Evolutionary conservation across 805 yeast species (phyloP), one percentile per base, ranked within the genome.

Genomic region (Candida endomychidarum): DNA sequence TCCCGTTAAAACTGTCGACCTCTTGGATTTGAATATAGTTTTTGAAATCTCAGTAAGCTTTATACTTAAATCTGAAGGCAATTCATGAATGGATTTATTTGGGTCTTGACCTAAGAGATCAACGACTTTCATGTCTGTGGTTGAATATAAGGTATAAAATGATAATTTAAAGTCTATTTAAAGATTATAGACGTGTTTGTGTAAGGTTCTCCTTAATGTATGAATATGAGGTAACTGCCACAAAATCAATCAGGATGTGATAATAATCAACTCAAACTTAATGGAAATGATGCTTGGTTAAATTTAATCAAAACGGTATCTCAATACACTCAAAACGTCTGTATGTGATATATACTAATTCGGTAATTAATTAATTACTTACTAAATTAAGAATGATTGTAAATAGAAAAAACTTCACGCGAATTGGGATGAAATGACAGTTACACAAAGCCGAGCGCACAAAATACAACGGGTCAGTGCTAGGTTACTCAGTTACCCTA

Each of bases 1-100:
- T 6, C 99, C 98, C 0, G 96, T 89, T 40, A 90, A 67, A 3
- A 86, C 72, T 15, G 84, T 71, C n/a, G 81, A 65, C 51, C 74
- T 79, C 39, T 74, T 77, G 21, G 90, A 71, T 49, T 82, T 70
- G 45, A 60, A 60, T 1, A 80, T 63, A 26, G 52, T 37, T 49
- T 66, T 68, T 38, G 70, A 62, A 16, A 77, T 67, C 38, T 62
- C 63, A 40, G 60, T 62, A 28, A 70, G 51, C 30, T 57, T 56
- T 21, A 69, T 67, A 26, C 61, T 45, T 14, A 54, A 48, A n/a
- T 60, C 68, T 7, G 58, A 45, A 4, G 61, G 55, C 22, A 57
- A 33, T n/a, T 42, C 38, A 37, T 46, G 49, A 9, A 48, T 37
- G 8, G 51, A 47, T 15, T 46, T 35, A 14, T 34, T 20, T 8